Evolutionary conservation across 192 early-diverging fungal genomes (phyloP), one percentile per base, ranked within the genome.

Genomic region (Rhizophagus prolifer): DNA sequence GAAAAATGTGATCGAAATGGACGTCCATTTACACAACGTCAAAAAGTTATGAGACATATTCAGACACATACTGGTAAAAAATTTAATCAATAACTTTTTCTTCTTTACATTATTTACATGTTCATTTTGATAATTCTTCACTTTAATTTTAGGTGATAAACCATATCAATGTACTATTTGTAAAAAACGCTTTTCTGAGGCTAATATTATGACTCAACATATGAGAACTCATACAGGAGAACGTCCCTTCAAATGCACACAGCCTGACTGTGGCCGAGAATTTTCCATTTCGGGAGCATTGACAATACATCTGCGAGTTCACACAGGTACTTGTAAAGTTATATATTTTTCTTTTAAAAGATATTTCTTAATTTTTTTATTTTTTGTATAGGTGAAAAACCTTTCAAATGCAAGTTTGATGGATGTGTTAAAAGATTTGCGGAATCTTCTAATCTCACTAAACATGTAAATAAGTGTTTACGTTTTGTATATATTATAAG

Each of bases 141-240:
- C 75, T 80, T 79, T 78, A 80, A 16, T 25, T 60, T n/a, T 30
- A 83, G 93, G 94, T 8, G 90, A 91, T 79, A 93, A 92, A 80
- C 94, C 94, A 1, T 95, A 91, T 72, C 86, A 90, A 73, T 96
- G 95, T 86, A 82, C 75, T 26, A 77, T 87, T 28, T 96, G 95
- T 76, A 86, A 85, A 41, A 92, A 92, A 83, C 84, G 91, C 16
- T 96, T 96, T 78, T 91, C 92, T 41, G 94, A 95, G 80, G 82
- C 88, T 4, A 89, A 88, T 70, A 90, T 92, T 67, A 92, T 95
- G 92, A 87, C 89, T 64, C 89, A 91, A 73, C 92, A 93, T 69
- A 88, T 90, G 86, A 85, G 92, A 41, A 90, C 88, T 19, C 93
- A 94, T 79, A 93, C 93, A 14, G 92, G 92, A 47, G 93, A 93